These are phyloP conservation scores for Pluteus cervinus DNA, from an alignment of 768 basidiomycete genomes.

Conservation along the genomic window DNA sequence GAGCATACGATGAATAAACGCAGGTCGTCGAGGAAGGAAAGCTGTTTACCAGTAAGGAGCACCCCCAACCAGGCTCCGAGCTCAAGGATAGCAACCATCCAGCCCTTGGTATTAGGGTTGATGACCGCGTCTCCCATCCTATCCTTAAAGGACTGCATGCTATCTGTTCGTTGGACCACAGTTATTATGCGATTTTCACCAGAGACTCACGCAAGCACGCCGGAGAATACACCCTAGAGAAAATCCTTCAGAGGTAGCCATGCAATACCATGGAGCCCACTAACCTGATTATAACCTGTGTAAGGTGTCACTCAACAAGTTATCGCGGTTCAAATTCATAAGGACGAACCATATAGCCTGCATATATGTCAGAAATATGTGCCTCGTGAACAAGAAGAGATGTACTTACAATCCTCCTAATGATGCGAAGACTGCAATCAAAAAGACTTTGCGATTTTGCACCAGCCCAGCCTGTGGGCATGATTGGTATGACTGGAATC, in stretches of 20 bases:
- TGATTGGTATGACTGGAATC: conserved; percentile 3
- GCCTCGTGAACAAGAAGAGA: not conserved
- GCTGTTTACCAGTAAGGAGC: conserved; percentile 48
- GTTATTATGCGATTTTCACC: not conserved
- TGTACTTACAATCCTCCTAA: conserved; percentile 64
- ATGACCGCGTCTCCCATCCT: conserved; percentile 53
- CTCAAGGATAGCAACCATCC: conserved; percentile 71
- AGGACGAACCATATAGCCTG: conserved; percentile 54
- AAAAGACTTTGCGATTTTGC: conserved; percentile 58
- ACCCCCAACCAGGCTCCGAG: conserved; percentile 75
- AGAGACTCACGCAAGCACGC: conserved; percentile 52
- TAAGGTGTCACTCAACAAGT: conserved; percentile 2
- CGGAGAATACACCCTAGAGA: conserved; percentile 65
- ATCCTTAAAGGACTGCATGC: conserved; percentile 44
- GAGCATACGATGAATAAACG: not conserved
- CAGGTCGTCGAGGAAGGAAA: not conserved
- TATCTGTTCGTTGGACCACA: conserved; percentile 11
- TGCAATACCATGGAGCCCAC: conserved; percentile 3
- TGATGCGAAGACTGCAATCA: conserved; percentile 72
- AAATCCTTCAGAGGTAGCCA: conserved; percentile 1
- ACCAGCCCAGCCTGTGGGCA: conserved; percentile 49
- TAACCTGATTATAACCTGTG: conserved; percentile 60
- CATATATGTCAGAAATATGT: conserved; percentile 3
- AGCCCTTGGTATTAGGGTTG: conserved; percentile 52
- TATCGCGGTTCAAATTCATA: not conserved